phyloP scores from a whole-genome alignment of 352 stramenopile genomes.

The Phytophthora sp. region DNA sequence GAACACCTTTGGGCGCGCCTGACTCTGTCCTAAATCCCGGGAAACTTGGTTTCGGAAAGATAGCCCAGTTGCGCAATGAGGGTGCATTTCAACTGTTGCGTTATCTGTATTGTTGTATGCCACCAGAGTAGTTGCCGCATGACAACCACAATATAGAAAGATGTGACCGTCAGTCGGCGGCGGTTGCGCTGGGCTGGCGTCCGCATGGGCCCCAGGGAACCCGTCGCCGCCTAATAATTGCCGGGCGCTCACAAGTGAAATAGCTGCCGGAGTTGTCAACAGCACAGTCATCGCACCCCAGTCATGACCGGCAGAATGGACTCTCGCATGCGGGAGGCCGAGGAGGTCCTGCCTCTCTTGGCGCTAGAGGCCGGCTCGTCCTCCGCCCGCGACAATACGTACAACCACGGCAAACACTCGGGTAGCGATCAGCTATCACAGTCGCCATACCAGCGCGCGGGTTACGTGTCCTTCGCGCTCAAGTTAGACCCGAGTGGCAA shows the following conservation, averaged over 20 bases:
- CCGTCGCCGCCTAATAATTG: no score
- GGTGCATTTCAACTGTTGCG: background rate
- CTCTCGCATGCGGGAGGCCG: conserved; percentile 31
- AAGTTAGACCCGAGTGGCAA: conserved; percentile 17
- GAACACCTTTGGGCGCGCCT: no score
- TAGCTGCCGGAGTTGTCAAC: conserved; percentile 10
- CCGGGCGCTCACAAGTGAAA: conserved; percentile 41
- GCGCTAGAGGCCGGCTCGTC: conserved; percentile 15
- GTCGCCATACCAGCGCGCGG: conserved; percentile 34
- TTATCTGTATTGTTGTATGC: no score
- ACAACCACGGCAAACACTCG: conserved; percentile 1
- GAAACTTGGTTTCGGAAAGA: conserved; percentile 18
- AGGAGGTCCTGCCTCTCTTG: conserved; percentile 38
- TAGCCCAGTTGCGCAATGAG: conserved; percentile 1
- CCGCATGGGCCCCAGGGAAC: conserved; percentile 9
- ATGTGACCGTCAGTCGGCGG: conserved; percentile 24
- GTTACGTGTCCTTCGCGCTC: conserved; percentile 43
- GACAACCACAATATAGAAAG: conserved; percentile 27
- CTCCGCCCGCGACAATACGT: background rate
- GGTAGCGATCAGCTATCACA: background rate
- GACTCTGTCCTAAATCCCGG: no score
- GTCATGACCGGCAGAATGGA: conserved; percentile 33
- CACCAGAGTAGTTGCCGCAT: no score
- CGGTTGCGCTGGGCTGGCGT: conserved; percentile 18
- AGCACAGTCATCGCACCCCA: background rate